phyloP scores from a whole-genome alignment of 371 early-diverging fungal genomes.

The Parasitella parasitica region DNA sequence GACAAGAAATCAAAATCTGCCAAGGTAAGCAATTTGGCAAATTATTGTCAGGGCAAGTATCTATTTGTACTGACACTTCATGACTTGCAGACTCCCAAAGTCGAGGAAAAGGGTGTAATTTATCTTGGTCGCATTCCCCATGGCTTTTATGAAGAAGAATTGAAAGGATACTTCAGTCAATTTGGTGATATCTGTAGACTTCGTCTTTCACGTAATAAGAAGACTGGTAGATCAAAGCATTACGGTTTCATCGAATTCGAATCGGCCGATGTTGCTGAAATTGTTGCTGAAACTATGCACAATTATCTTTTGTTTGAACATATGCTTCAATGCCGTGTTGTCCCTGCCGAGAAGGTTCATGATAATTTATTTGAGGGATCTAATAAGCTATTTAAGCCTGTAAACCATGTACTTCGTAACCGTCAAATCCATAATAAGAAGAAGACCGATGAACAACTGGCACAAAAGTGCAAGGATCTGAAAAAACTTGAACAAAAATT shows the following conservation, averaged over 20 bases:
- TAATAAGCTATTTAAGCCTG: constrained; percentile 57
- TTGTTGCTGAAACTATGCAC: constrained; percentile 95
- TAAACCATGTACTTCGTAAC: constrained; percentile 57
- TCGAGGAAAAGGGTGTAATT: constrained; percentile 65
- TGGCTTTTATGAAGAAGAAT: constrained; percentile 93
- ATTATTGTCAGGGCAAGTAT: no score
- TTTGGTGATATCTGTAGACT: constrained; percentile 86
- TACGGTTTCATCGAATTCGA: constrained; percentile 92
- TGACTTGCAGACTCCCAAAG: background rate
- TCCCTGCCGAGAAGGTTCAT: constrained; percentile 71
- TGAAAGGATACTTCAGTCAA: constrained; percentile 87
- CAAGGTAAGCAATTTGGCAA: constrained; percentile 19
- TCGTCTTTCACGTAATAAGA: constrained; percentile 83
- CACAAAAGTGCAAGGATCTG: constrained; percentile 37
- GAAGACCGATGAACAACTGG: constrained; percentile 50
- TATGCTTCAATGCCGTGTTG: constrained; percentile 77
- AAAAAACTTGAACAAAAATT: constrained; percentile 20
- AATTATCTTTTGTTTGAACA: constrained; percentile 88
- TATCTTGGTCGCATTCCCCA: constrained; percentile 92
- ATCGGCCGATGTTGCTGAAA: constrained; percentile 76
- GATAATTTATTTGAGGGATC: constrained; percentile 69
- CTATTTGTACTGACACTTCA: background rate
- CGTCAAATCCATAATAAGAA: constrained; percentile 57
- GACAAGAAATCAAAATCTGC: constrained; percentile 36
- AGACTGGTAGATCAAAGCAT: constrained; percentile 88